These are phyloP conservation scores for Tinospora cordifolia DNA, from an alignment of 164 flowering plant species.

Conservation along the genomic window DNA sequence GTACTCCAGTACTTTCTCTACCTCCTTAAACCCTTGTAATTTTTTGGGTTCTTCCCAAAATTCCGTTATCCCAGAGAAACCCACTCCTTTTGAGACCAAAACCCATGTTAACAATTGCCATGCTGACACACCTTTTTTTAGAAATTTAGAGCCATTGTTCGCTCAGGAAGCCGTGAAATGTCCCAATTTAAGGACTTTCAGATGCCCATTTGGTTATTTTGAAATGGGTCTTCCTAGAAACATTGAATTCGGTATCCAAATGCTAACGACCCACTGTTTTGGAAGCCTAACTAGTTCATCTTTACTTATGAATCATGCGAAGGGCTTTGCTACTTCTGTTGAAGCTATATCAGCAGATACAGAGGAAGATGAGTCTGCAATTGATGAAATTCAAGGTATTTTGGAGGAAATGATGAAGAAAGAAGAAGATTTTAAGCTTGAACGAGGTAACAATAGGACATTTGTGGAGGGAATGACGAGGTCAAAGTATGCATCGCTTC, in stretches of 20 bases:
- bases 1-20: not conserved
- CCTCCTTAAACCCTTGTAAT: not conserved
- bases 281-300: slow-evolving; percentile 16
- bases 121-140: not conserved
- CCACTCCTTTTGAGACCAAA: not conserved
- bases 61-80: not conserved
- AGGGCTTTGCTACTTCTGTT: slow-evolving; percentile 46
- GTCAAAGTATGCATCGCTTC: slow-evolving; percentile 1
- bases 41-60: slow-evolving; percentile 6
- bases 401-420: slow-evolving; percentile 34
- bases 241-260: slow-evolving; percentile 15
- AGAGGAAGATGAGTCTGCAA: slow-evolving; percentile 40
- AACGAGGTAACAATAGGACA: slow-evolving; percentile 62
- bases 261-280: slow-evolving; percentile 12
- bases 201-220: slow-evolving; percentile 12
- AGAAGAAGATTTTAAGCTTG: slow-evolving; percentile 16
- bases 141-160: not conserved
- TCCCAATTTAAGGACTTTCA: not conserved
- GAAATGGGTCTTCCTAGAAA: slow-evolving; percentile 23
- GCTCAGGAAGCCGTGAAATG: not conserved
- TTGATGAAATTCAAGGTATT: slow-evolving; percentile 39
- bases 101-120: not conserved
- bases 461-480: not conserved
- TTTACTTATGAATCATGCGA: slow-evolving; percentile 15
- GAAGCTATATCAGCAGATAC: slow-evolving; percentile 42